Evolutionary conservation across 2,329 filamentous ascomycete species (phyloP).

Genomic region (Pleomassaria siparia): DNA sequence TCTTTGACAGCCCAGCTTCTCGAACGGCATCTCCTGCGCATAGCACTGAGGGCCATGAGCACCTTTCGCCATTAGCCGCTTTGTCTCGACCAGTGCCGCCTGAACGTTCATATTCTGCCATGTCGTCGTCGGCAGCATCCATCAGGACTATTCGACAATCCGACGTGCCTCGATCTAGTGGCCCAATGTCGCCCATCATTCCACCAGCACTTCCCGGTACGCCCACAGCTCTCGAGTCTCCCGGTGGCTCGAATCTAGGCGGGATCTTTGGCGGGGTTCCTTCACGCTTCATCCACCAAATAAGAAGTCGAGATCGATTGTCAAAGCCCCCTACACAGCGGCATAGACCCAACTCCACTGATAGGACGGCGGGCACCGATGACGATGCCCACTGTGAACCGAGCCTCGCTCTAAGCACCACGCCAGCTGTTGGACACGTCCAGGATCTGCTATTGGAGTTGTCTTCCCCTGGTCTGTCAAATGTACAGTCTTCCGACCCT

Average conservation of each 20-base stretch:
- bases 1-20: conserved; percentile 40
- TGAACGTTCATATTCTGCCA: conserved; percentile 45
- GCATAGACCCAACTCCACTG: conserved; percentile 62
- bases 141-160: conserved; percentile 49
- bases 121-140: conserved; percentile 44
- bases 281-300: conserved; percentile 49
- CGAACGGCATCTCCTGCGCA: conserved; percentile 45
- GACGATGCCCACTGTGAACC: conserved; percentile 66
- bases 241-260: conserved; percentile 45
- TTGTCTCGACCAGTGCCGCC: conserved; percentile 28
- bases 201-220: conserved; percentile 49
- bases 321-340: conserved; percentile 49
- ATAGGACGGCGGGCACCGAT: conserved; percentile 60
- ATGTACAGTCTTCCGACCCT: conserved; percentile 21
- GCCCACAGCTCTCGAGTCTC: conserved; percentile 46
- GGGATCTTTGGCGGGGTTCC: conserved; percentile 51
- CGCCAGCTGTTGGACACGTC: conserved; percentile 62
- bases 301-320: conserved; percentile 43
- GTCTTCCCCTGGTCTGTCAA: conserved; percentile 51
- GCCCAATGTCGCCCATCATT: conserved; percentile 39
- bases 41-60: conserved; percentile 25
- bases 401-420: conserved; percentile 64
- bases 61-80: conserved; percentile 12
- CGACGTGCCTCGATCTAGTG: conserved; percentile 32
- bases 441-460: conserved; percentile 49